A percentile compares a stretch with the other conserved stretches of the same genome.
phyloP scores from a whole-genome alignment of 371 early-diverging fungal genomes.

The Paraphysoderma sedebokerense region DNA sequence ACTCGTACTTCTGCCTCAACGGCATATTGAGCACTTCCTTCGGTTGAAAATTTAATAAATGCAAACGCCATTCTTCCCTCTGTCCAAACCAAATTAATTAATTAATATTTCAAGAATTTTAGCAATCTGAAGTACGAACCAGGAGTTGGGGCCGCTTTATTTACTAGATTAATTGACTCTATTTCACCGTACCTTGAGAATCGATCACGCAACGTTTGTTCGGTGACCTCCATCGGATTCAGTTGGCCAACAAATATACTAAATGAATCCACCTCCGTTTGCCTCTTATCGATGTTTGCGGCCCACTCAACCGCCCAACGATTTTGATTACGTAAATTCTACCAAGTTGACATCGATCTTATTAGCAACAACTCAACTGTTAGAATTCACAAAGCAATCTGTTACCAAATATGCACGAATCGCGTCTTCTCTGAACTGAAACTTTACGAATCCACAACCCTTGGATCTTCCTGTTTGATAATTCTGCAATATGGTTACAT shows the following conservation, averaged over 20 bases:
- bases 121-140: neutral
- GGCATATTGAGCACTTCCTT: conserved; percentile 26
- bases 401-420: conserved; percentile 47
- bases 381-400: neutral
- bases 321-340: conserved; percentile 8
- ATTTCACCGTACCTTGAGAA: conserved; percentile 44
- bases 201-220: conserved; percentile 15
- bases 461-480: conserved; percentile 16
- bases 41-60: conserved; percentile 41
- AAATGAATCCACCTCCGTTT: conserved; percentile 19
- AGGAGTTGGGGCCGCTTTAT: conserved; percentile 4
- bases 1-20: conserved; percentile 34
- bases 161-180: conserved; percentile 26
- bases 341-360: neutral
- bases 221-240: conserved; percentile 21
- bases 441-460: conserved; percentile 53
- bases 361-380: neutral
- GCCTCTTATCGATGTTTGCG: conserved; percentile 19
- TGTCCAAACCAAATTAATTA: neutral
- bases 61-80: conserved; percentile 28
- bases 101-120: conserved; percentile 1
- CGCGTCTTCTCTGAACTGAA: conserved; percentile 59
- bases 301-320: conserved; percentile 57
- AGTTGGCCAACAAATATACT: conserved; percentile 56
- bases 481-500: conserved; percentile 34